Evolutionary conservation across 768 basidiomycete genomes (phyloP), one percentile per base, ranked within the genome.

Genomic region (Suillus hirtellus): DNA sequence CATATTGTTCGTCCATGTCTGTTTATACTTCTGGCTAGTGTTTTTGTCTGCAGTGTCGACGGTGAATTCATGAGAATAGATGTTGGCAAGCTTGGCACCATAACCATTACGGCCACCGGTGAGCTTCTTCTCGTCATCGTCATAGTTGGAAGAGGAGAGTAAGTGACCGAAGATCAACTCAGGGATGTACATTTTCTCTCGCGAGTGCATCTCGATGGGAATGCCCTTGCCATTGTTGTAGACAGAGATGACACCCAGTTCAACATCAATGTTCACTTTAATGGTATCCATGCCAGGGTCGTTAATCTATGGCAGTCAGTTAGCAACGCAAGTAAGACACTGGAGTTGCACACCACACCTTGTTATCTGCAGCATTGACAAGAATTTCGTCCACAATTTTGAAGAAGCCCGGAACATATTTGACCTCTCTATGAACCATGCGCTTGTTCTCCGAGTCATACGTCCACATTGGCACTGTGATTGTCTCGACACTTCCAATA

Each of bases 311-410:
- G 34, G 56, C 21, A 44, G 37, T 37, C 21, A n/a, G 58, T 9
- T 38, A 27, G 4, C 53, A 53, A 42, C 9, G 14, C 27, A 19
- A 53, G 59, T 3, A 54, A 44, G 15, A n/a, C 10, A 75, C 81
- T 27, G 11, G 27, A 5, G 11, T 31, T 11, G 24, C 27, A 31
- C 17, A 58, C 17, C 56, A 62, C 66, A 93, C 96, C 89, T 99
- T 99, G 79, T 99, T 97, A 75, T 99, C 97, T 4, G 97, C 97
- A 24, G 97, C 97, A 76, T 99, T 99, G 70, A 99, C 97, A 3
- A 99, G 81, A 71, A 99, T 99, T 79, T 99, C 97, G 71, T 99
- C 97, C 15, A 99, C 90, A 70, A 99, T 99, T 83, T 99, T 99
- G 86, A 96, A 95, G 76, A 99, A 96, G 60, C 96, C 97, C 0